Percentiles rank a stretch among this genome's conserved stretches.
phyloP scores from a whole-genome alignment of 805 yeast genomes.

The Teunomyces tritomae region DNA sequence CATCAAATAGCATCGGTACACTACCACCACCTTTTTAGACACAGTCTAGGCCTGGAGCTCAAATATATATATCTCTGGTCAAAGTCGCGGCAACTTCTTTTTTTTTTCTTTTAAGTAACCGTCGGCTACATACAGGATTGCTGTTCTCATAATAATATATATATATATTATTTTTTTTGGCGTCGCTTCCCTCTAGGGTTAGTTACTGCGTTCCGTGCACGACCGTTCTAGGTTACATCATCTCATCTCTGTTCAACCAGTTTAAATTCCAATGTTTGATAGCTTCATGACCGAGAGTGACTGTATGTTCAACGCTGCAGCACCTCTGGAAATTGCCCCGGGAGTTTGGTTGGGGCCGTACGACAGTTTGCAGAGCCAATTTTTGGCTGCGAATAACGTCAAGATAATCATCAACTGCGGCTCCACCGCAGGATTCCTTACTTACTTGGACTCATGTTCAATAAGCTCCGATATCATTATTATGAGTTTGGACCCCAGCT shows the following conservation, averaged over 20 bases:
- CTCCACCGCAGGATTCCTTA: slow-evolving; percentile 28
- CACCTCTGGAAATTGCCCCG: slow-evolving; percentile 21
- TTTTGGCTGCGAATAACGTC: slow-evolving; percentile 19
- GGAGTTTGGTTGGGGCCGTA: slow-evolving; percentile 28
- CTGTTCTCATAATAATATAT: not conserved
- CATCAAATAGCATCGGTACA: not conserved
- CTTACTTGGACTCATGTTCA: slow-evolving; percentile 14
- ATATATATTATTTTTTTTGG: not conserved
- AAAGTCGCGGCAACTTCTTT: not conserved
- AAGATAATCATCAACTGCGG: slow-evolving; percentile 41
- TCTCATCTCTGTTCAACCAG: slow-evolving; percentile 35
- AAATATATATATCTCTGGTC: not conserved
- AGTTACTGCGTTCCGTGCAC: not conserved
- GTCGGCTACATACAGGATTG: not conserved
- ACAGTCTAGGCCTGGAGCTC: not conserved
- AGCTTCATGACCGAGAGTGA: slow-evolving; percentile 57
- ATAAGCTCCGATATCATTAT: slow-evolving; percentile 32
- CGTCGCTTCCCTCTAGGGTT: not conserved
- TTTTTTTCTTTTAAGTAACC: not conserved
- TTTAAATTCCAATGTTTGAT: slow-evolving; percentile 59
- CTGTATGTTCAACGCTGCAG: slow-evolving; percentile 12
- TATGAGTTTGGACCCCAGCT: slow-evolving; percentile 36
- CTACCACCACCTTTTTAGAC: not conserved
- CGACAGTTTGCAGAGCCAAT: slow-evolving; percentile 6
- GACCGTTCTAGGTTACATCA: not conserved